Evolutionary conservation across 345 rosid genomes (phyloP).

Genomic region (Hevea brasiliensis): DNA sequence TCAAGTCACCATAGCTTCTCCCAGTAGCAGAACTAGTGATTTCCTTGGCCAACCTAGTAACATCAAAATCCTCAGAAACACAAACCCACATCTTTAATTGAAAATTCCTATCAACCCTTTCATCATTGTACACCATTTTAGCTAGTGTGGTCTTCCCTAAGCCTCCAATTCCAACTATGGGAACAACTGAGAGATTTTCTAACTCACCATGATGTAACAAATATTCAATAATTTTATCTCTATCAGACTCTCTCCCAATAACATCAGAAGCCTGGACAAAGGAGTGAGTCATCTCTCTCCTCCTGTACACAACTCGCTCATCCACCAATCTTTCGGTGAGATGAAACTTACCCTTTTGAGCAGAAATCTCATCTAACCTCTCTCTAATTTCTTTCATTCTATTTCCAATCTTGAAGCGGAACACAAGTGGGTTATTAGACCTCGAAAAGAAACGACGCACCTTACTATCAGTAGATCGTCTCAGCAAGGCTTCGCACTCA

Average conservation of each 20-base stretch:
- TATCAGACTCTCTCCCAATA: constrained; percentile 9
- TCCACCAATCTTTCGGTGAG: not conserved
- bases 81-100: constrained; percentile 24
- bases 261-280: not conserved
- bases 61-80: constrained; percentile 27
- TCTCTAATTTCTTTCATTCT: constrained; percentile 13
- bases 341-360: not conserved
- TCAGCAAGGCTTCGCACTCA: not conserved
- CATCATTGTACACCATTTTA: constrained; percentile 27
- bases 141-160: constrained; percentile 14
- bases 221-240: not conserved
- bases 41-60: constrained; percentile 6
- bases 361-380: constrained; percentile 4
- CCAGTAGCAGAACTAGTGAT: constrained; percentile 17
- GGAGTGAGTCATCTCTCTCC: constrained; percentile 3
- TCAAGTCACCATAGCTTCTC: not conserved
- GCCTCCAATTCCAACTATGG: constrained; percentile 31
- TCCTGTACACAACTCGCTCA: not conserved
- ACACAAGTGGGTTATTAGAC: not conserved
- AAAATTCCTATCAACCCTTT: constrained; percentile 15
- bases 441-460: constrained; percentile 6
- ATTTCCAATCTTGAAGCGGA: constrained; percentile 1
- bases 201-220: not conserved
- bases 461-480: not conserved
- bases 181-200: constrained; percentile 1